Percentiles rank a stretch among this genome's conserved stretches.
These are phyloP conservation scores for Xylariaceae sp. DNA, from an alignment of 2,329 filamentous ascomycete genomes.

Conservation along the genomic window DNA sequence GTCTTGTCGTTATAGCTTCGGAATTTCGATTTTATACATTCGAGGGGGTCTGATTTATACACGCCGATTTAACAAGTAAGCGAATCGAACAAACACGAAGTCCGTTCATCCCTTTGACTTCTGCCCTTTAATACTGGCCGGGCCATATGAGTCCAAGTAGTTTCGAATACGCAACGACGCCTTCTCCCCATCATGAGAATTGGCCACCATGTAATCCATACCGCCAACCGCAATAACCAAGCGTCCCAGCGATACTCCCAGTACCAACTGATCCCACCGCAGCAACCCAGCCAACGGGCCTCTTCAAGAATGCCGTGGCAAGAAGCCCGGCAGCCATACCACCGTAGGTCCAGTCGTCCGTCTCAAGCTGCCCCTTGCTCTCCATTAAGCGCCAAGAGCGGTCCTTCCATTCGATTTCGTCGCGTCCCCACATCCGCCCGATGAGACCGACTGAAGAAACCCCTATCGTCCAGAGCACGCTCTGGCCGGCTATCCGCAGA, in stretches of 20 bases:
- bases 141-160: neutral
- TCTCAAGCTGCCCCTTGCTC: conserved; percentile 53
- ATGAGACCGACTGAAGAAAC: conserved; percentile 43
- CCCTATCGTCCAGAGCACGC: conserved; percentile 43
- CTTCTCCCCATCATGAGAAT: conserved; percentile 28
- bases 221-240: conserved; percentile 47
- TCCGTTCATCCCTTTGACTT: neutral
- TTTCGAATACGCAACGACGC: too few relatives aligned
- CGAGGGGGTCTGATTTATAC: neutral
- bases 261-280: conserved; percentile 43
- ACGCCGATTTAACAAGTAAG: neutral
- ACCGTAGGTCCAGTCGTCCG: conserved; percentile 51
- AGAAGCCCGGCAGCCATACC: conserved; percentile 37
- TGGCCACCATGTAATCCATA: conserved; percentile 45
- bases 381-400: conserved; percentile 58
- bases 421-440: conserved; percentile 50
- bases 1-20: neutral
- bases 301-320: conserved; percentile 30
- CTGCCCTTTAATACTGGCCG: neutral
- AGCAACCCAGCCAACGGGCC: conserved; percentile 36
- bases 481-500: conserved; percentile 44
- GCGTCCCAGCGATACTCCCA: conserved; percentile 47
- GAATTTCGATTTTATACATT: conserved; percentile 3
- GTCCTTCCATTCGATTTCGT: conserved; percentile 62
- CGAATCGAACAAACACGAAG: neutral